A percentile compares a stretch with the other conserved stretches of the same genome.
Evolutionary conservation across 208 protist genomes (phyloP).

Genomic region (Kentomonas sorsogonicus): DNA sequence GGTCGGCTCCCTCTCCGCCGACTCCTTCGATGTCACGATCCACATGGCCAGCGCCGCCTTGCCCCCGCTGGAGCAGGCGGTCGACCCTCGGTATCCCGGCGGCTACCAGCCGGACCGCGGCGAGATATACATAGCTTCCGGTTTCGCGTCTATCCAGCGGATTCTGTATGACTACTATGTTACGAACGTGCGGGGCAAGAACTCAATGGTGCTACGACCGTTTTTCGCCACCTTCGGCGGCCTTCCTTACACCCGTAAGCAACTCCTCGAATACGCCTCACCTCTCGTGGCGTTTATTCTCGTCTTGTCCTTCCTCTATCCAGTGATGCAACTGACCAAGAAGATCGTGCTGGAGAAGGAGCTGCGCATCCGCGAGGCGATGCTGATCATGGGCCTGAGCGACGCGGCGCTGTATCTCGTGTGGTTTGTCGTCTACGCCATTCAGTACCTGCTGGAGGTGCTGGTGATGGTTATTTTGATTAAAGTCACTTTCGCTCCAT

Average conservation of each 20-base stretch:
- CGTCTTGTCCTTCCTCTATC: constrained; percentile 71
- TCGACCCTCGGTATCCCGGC: constrained; percentile 25
- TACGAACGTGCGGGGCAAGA: too few species aligned
- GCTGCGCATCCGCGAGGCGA: constrained; percentile 66
- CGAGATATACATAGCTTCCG: constrained; percentile 42
- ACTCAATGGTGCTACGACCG: constrained; percentile 1
- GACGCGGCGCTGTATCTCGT: constrained; percentile 49
- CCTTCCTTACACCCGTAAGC: constrained; percentile 32
- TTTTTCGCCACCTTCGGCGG: constrained; percentile 1
- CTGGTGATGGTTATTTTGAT: constrained; percentile 51
- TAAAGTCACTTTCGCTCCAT: constrained; percentile 18
- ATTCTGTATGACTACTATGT: constrained; percentile 25
- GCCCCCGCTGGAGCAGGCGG: constrained; percentile 18
- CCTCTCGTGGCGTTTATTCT: constrained; percentile 59
- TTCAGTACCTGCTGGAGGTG: constrained; percentile 43
- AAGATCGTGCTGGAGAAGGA: constrained; percentile 84
- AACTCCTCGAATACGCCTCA: too few species aligned
- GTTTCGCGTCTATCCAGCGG: constrained; percentile 41
- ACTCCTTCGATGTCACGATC: constrained; percentile 39
- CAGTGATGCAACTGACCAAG: constrained; percentile 69
- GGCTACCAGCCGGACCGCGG: constrained; percentile 27
- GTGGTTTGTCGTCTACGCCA: constrained; percentile 56
- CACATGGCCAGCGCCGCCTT: constrained; percentile 38
- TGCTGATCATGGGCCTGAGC: constrained; percentile 83
- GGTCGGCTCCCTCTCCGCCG: constrained; percentile 22